These are phyloP conservation scores for Vigna angularis DNA, from an alignment of 306 rosid species.

Conservation along the genomic window DNA sequence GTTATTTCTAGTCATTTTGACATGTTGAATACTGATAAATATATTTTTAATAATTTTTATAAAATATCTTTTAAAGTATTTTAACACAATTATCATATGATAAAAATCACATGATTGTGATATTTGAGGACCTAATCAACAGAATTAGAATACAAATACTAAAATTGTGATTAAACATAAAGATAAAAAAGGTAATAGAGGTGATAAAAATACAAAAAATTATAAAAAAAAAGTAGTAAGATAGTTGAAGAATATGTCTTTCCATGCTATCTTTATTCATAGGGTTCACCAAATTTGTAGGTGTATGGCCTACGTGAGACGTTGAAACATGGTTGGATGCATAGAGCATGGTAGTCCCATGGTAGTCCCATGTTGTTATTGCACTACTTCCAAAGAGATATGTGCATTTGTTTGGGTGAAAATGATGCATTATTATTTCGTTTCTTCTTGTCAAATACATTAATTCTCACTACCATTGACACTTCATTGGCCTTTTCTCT, in stretches of 20 bases:
- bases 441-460: constrained; percentile 18
- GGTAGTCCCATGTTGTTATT: background rate
- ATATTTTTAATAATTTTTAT: no score
- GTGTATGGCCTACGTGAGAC: background rate
- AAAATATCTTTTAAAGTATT: no score
- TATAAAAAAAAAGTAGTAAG: no score
- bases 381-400: background rate
- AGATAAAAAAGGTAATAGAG: no score
- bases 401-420: constrained; percentile 26
- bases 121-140: no score
- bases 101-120: no score
- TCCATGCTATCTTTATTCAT: constrained; percentile 4
- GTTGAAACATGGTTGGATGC: constrained; percentile 10
- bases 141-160: no score
- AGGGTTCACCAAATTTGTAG: constrained; percentile 12
- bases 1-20: no score
- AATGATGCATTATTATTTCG: constrained; percentile 30
- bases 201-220: no score
- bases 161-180: no score
- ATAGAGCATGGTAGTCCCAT: background rate
- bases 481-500: constrained; percentile 49
- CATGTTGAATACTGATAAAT: no score
- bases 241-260: background rate
- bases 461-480: constrained; percentile 6
- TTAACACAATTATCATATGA: no score